A percentile compares a stretch with the other conserved stretches of the same genome.
phyloP scores from a whole-genome alignment of 2,329 filamentous ascomycete species.

The Penicillium sp. region DNA sequence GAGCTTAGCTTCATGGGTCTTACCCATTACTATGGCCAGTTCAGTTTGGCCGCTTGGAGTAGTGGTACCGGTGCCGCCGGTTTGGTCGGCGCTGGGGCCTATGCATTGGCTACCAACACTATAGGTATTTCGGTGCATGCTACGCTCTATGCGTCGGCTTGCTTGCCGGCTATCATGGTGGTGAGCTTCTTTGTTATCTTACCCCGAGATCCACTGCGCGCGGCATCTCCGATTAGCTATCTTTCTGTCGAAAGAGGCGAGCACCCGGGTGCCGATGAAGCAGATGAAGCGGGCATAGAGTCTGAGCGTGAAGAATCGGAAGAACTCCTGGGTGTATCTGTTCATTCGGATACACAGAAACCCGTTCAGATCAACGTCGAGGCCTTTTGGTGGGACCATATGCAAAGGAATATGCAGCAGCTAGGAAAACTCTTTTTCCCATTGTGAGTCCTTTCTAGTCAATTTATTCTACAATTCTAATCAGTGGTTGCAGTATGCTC shows the following conservation, averaged over 20 bases:
- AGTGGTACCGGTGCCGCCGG: slow-evolving; percentile 90
- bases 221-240: slow-evolving; percentile 54
- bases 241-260: slow-evolving; percentile 51
- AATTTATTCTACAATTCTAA: slow-evolving; percentile 13
- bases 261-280: slow-evolving; percentile 37
- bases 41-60: slow-evolving; percentile 87
- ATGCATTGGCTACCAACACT: slow-evolving; percentile 81
- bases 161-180: slow-evolving; percentile 77
- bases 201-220: slow-evolving; percentile 65
- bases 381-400: slow-evolving; percentile 34
- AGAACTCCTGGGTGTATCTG: slow-evolving; percentile 30
- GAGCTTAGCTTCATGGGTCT: slow-evolving; percentile 89
- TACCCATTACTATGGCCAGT: slow-evolving; percentile 88
- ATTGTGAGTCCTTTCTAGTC: slow-evolving; percentile 50
- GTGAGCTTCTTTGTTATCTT: slow-evolving; percentile 81
- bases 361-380: slow-evolving; percentile 8
- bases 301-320: slow-evolving; percentile 26
- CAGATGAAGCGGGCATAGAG: slow-evolving; percentile 21
- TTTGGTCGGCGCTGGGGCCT: slow-evolving; percentile 80
- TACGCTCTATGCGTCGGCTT: slow-evolving; percentile 75
- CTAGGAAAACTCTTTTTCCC: slow-evolving; percentile 70
- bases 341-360: slow-evolving; percentile 22
- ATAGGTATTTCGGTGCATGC: slow-evolving; percentile 71
- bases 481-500: slow-evolving; percentile 63
- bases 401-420: slow-evolving; percentile 61